Base-by-base conservation (phyloP, 495 filamentous ascomycete species). In the Neurospora sublineolata region DNA sequence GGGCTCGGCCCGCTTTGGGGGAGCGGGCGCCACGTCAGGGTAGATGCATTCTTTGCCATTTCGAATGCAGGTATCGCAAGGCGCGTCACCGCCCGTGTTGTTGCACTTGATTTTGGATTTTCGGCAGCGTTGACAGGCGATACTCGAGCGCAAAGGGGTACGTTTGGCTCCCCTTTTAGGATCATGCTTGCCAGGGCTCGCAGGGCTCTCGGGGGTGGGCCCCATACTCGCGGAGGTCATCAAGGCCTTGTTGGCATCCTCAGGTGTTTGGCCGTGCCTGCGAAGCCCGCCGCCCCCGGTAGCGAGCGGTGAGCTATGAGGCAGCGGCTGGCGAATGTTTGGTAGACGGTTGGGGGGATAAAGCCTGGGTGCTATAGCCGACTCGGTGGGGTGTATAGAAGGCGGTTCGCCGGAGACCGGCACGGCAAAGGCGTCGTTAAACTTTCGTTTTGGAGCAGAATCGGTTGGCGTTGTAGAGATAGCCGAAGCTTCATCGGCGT, bases 81-180 rank as follows among this genome's bases (percentile, higher is more conserved):
- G 90, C 23, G 88, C 40, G 67, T 78, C 88, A 69, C 92, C 92
- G 76, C 77, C 78, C 8, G 81, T 85, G 81, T 97, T 97, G 82
- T 93, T 89, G 79, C 86, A 87, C 83, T 94, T 94, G 79, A 94
- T 91, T 79, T 94, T 94, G 79, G 89, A 92, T 77, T 90, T 89
- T 70, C 92, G 87, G 82, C 92, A 94, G 68, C 89, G 85, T 72
- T 87, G 86, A 80, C 92, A 94, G 73, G 92, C 92, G 74, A 94
- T 93, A 74, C 89, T 92, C 68, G 91, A 93, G 70, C 92, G 86
- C 88, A 93, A 90, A n/a, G 83, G 83, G 23, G 80, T 74, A 38
- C 83, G 82, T 76, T 85, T 86, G 52, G 77, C 72, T 41, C 83
- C 82, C 76, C 83, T 86, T 76, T 82, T 85, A 76, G 75, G 77